phyloP scores from a whole-genome alignment of 139 green algal species.

The Mesotaenium endlicherianum region DNA sequence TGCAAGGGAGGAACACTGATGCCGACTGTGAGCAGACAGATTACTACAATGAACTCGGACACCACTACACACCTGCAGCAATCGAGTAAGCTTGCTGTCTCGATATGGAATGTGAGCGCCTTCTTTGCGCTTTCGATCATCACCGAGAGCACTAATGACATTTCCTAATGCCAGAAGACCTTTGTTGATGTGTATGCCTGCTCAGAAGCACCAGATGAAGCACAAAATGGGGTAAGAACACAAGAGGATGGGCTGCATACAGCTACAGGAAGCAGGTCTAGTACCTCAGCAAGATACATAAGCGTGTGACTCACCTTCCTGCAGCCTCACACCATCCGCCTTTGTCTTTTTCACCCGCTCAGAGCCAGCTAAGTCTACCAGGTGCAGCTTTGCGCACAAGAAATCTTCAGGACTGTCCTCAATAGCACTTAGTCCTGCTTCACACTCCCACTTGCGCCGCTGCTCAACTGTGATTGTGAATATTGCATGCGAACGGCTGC shows the following conservation, averaged over 20 bases:
- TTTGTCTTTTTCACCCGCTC: conserved; percentile 93
- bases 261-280: background rate
- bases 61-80: conserved; percentile 56
- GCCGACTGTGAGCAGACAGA: background rate
- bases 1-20: background rate
- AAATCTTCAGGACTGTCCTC: background rate
- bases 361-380: conserved; percentile 85
- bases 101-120: conserved; percentile 62
- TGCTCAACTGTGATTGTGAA: conserved; percentile 97
- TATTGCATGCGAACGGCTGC: conserved; percentile 86
- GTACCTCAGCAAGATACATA: too few relatives aligned
- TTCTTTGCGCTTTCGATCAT: conserved; percentile 50
- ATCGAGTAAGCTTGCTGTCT: conserved; percentile 64
- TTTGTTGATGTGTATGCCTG: conserved; percentile 91
- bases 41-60: background rate
- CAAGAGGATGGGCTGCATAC: background rate
- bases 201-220: background rate
- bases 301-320: conserved; percentile 60
- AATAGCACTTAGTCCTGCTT: background rate
- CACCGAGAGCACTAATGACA: conserved; percentile 91
- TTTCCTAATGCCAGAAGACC: conserved; percentile 93
- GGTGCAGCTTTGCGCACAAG: conserved; percentile 85
- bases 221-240: conserved; percentile 3
- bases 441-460: conserved; percentile 10
- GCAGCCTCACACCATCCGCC: conserved; percentile 68